Base-by-base conservation (phyloP, 2,329 filamentous ascomycete genomes). In the Pyricularia pennisetigena region DNA sequence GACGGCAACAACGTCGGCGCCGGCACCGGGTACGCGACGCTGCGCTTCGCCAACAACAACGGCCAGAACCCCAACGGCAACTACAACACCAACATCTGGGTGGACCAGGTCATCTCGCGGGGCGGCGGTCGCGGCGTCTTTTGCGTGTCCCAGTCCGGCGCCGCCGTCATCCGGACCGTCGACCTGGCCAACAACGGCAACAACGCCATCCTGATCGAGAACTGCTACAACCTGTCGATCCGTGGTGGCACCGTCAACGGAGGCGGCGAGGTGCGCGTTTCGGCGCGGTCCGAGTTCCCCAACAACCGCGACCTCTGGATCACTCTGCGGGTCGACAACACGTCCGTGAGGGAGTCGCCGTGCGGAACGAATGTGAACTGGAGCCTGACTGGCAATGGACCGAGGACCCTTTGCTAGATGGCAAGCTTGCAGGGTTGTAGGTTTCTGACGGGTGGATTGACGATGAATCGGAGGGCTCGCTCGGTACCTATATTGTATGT, bases 151-250 rank as follows among this genome's bases (percentile, higher is more conserved):
- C 77, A 82, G 71, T 86, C 83, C 0, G 85, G 85, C 0, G 85
- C 76, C n/a, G 83, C 78, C 1, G 80, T 79, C 9, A 87, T 87
- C 68, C 74, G 73, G 9, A 77, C 70, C 4, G 75, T 86, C 23
- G 83, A 86, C 70, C 77, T 87, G 0, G 79, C 82, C 0, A 75
- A 77, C 71, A 87, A 86, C 65, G 84, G 80, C 0, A 85, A 84
- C 72, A 86, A 87, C 68, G 82, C 85, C 0, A 79, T 87, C 24
- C 77, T 87, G 1, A 82, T 87, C 30, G 85, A 87, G 78, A 87
- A 87, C 74, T 87, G 85, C 76, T 86, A 87, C 74, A 83, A 84
- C 67, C 70, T 87, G 35, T 75, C 76, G 1, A 85, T 87, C 72
- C 75, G 73, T 1, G 80, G 80, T 23, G 85, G 85, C 0, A 82